phyloP scores from a whole-genome alignment of 345 rosid genomes.

The Salix purpurea region DNA sequence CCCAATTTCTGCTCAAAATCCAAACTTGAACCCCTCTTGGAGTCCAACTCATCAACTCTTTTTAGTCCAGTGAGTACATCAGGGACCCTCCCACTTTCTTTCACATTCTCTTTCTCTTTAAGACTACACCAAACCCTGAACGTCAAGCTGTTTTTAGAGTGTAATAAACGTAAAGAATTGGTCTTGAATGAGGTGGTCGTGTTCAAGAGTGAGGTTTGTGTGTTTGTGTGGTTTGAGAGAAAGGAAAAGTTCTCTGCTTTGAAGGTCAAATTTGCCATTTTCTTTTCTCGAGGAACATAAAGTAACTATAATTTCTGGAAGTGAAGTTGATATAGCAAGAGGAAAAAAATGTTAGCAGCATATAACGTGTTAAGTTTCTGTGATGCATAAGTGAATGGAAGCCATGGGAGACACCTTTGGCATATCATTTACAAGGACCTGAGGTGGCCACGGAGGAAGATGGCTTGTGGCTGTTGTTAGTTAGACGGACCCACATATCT shows the following conservation, averaged over 20 bases:
- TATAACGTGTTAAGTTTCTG: neutral
- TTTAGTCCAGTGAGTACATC: conserved; percentile 29
- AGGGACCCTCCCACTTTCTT: conserved; percentile 27
- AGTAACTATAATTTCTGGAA: neutral
- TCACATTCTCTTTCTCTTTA: conserved; percentile 53
- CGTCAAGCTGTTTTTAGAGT: conserved; percentile 20
- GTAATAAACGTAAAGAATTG: conserved; percentile 10
- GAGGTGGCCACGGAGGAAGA: conserved; percentile 52
- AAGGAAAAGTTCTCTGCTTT: conserved; percentile 36
- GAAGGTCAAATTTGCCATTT: conserved; percentile 54
- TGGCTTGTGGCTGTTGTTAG: conserved; percentile 49
- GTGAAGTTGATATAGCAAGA: neutral
- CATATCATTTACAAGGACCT: conserved; percentile 24
- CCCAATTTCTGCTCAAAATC: conserved; percentile 18
- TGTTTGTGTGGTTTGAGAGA: conserved; percentile 29
- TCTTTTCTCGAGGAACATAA: neutral
- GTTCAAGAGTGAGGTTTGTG: conserved; percentile 34
- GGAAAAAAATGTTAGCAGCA: neutral
- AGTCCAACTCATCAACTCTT: conserved; percentile 32
- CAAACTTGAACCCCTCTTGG: conserved; percentile 8
- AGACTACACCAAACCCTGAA: conserved; percentile 50
- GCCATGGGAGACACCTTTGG: neutral
- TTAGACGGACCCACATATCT: neutral
- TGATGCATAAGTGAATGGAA: neutral
- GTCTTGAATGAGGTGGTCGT: conserved; percentile 13